Evolutionary conservation across 352 stramenopile species (phyloP).

Genomic region (Elongisporangium anandrum): DNA sequence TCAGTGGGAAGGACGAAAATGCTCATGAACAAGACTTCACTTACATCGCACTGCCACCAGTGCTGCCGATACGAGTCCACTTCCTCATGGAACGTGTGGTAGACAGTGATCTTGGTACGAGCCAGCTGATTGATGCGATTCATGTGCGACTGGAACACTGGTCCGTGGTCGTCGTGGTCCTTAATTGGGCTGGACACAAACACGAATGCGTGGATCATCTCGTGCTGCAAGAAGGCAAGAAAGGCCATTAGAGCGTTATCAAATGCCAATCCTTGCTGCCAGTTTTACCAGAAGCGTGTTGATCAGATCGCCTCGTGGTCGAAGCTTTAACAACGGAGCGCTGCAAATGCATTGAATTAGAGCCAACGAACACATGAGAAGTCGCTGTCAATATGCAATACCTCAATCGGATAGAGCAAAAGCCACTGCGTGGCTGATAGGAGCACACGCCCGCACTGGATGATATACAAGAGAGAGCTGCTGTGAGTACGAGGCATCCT

Average conservation of each 20-base stretch:
- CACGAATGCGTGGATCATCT: conserved; percentile 90
- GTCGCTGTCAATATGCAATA: conserved; percentile 10
- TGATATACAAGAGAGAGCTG: neutral
- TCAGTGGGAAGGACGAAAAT: neutral
- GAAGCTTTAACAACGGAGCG: conserved; percentile 79
- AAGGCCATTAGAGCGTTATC: neutral
- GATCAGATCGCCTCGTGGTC: conserved; percentile 75
- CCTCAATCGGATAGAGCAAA: conserved; percentile 84
- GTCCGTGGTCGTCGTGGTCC: conserved; percentile 84
- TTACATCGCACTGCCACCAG: conserved; percentile 82
- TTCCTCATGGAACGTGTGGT: conserved; percentile 89
- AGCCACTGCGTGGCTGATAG: conserved; percentile 66
- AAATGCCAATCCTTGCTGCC: neutral
- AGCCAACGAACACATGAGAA: neutral
- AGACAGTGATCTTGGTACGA: conserved; percentile 80
- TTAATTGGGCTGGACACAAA: conserved; percentile 76
- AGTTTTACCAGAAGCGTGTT: conserved; percentile 75
- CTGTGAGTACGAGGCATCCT: neutral
- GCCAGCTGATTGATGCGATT: conserved; percentile 64
- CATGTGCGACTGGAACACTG: conserved; percentile 80
- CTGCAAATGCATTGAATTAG: conserved; percentile 16
- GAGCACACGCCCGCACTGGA: conserved; percentile 72
- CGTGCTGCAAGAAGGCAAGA: conserved; percentile 40
- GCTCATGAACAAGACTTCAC: conserved; percentile 5
- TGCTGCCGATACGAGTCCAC: conserved; percentile 82